Percentiles rank a stretch among this genome's conserved stretches.
These are phyloP conservation scores for Euphorbia corollata DNA, from an alignment of 441 rosid genomes.

Conservation along the genomic window DNA sequence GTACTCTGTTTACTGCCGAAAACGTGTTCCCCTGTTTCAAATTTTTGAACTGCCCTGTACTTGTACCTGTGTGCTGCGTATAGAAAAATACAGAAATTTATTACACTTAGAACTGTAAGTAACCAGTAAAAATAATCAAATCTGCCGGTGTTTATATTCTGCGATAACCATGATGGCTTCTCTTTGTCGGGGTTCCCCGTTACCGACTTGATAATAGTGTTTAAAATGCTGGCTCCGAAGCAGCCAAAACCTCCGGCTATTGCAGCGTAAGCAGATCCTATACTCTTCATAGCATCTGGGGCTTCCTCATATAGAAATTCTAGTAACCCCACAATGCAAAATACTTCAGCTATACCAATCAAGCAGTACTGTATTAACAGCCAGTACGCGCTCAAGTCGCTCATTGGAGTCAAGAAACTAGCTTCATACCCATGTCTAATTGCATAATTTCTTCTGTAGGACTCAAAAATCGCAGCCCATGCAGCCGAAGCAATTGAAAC, in stretches of 20 bases:
- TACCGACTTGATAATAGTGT: conserved; percentile 59
- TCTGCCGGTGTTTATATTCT: conserved; percentile 69
- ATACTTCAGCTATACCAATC: conserved; percentile 18
- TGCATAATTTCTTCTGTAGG: conserved; percentile 68
- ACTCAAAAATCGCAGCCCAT: conserved; percentile 75
- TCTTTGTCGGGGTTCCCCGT: conserved; percentile 38
- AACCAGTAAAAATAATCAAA: conserved; percentile 80
- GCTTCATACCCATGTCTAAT: conserved; percentile 46
- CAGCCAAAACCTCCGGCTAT: conserved; percentile 86
- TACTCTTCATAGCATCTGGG: conserved; percentile 95
- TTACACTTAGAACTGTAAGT: conserved; percentile 49
- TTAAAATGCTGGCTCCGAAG: conserved; percentile 63
- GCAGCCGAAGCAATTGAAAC: conserved; percentile 59
- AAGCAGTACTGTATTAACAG: conserved; percentile 78
- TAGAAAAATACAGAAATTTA: conserved; percentile 61
- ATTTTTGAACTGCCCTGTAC: conserved; percentile 44
- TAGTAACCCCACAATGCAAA: conserved; percentile 68
- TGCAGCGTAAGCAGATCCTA: conserved; percentile 56
- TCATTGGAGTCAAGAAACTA: conserved; percentile 61
- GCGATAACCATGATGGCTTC: conserved; percentile 63
- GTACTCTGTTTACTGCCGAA: conserved; percentile 25
- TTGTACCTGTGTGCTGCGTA: conserved; percentile 56
- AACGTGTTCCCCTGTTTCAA: conserved; percentile 22
- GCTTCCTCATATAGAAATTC: conserved; percentile 88
- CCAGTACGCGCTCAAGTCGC: conserved; percentile 75